Conservation (phyloP, 164 flowering plant species). For the Malania oleifera region DNA sequence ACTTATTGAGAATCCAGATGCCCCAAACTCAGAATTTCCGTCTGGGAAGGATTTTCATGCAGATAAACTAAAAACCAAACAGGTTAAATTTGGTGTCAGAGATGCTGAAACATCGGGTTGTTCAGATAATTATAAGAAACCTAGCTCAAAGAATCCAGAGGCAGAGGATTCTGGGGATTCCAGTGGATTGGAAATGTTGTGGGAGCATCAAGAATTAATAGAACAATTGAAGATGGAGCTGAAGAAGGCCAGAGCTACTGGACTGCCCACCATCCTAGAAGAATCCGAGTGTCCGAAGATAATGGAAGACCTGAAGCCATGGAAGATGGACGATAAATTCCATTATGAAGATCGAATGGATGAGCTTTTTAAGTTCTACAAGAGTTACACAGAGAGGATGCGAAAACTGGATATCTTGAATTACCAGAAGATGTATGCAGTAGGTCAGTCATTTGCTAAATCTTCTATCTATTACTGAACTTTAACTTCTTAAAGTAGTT, state of each 20-base stretch:
- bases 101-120: neutral
- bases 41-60: slow-evolving; percentile 24
- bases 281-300: slow-evolving; percentile 74
- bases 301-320: slow-evolving; percentile 73
- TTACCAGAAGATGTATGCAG: slow-evolving; percentile 91
- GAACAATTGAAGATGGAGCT: slow-evolving; percentile 85
- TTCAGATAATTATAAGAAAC: slow-evolving; percentile 11
- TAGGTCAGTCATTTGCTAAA: slow-evolving; percentile 47
- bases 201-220: slow-evolving; percentile 94
- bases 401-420: slow-evolving; percentile 86
- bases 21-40: slow-evolving; percentile 16
- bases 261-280: slow-evolving; percentile 91
- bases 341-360: slow-evolving; percentile 46
- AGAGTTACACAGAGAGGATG: slow-evolving; percentile 81
- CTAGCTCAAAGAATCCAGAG: slow-evolving; percentile 17
- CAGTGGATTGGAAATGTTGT: slow-evolving; percentile 43
- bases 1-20: slow-evolving; percentile 9
- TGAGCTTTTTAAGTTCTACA: slow-evolving; percentile 77
- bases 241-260: slow-evolving; percentile 69
- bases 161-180: slow-evolving; percentile 38
- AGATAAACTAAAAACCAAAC: neutral
- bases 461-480: neutral
- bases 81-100: neutral
- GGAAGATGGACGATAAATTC: slow-evolving; percentile 79
- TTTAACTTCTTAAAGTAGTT: neutral